Percentiles rank a stretch among this genome's conserved stretches.
Evolutionary conservation across 2,329 filamentous ascomycete species (phyloP).

Genomic region (Ambrosiella xylebori): DNA sequence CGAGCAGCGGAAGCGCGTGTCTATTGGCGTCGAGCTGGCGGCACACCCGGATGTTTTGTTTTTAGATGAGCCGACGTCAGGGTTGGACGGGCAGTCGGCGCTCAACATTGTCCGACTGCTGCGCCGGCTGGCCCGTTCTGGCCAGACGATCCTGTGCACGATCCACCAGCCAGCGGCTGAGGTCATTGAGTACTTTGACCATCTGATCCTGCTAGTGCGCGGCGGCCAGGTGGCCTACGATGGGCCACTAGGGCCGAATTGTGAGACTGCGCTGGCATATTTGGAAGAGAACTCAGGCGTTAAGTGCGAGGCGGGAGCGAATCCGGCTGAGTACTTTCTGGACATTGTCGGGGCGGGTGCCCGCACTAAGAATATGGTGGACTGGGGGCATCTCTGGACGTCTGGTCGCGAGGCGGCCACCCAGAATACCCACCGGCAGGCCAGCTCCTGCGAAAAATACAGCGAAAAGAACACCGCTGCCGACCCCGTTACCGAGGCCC

Average conservation of each 20-base stretch:
- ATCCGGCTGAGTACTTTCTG: conserved; percentile 65
- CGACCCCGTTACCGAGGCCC: not conserved
- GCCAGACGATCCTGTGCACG: conserved; percentile 51
- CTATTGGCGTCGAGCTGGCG: conserved; percentile 43
- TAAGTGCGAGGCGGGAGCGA: conserved; percentile 41
- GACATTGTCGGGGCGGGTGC: conserved; percentile 25
- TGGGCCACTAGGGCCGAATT: conserved; percentile 39
- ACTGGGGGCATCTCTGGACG: not conserved
- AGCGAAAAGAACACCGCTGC: not conserved
- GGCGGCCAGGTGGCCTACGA: conserved; percentile 52
- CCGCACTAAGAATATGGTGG: not conserved
- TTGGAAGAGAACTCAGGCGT: conserved; percentile 47
- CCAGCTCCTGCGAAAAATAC: not conserved
- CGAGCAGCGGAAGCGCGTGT: conserved; percentile 37
- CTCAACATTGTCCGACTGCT: conserved; percentile 49
- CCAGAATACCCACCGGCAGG: not conserved
- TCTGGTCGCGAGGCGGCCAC: not conserved
- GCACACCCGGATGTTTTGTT: conserved; percentile 44
- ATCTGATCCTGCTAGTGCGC: conserved; percentile 42
- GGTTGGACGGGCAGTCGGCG: conserved; percentile 51
- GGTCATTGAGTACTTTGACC: conserved; percentile 50
- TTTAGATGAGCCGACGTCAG: conserved; percentile 45
- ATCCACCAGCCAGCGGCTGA: conserved; percentile 55
- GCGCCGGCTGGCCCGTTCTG: conserved; percentile 46
- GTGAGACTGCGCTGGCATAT: conserved; percentile 37